Percentiles rank a stretch among this genome's conserved stretches.
These are phyloP conservation scores for Oleoguttula mirabilis DNA, from an alignment of 495 filamentous ascomycete genomes.

Conservation along the genomic window DNA sequence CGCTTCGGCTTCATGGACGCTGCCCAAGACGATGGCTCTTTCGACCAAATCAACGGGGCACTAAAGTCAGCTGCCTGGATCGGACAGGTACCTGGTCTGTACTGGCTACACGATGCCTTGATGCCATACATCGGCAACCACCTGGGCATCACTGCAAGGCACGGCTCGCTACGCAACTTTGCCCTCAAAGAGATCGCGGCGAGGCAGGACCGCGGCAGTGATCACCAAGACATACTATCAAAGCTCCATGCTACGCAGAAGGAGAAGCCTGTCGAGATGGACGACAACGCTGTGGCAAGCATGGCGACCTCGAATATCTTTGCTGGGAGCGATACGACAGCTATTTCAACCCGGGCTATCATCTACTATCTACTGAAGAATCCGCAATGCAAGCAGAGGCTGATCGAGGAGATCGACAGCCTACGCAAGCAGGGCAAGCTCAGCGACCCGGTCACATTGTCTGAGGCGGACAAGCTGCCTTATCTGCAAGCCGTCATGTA, in stretches of 20 bases:
- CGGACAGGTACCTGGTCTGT: constrained; percentile 25
- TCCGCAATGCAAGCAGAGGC: constrained; percentile 17
- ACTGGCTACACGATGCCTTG: constrained; percentile 25
- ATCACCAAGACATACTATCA: constrained; percentile 23
- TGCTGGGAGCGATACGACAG: constrained; percentile 28
- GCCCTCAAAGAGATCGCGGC: constrained; percentile 20
- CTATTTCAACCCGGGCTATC: constrained; percentile 24
- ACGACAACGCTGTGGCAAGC: constrained; percentile 19
- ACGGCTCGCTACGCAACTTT: constrained; percentile 25
- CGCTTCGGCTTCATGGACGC: constrained; percentile 27
- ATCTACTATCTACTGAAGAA: constrained; percentile 27
- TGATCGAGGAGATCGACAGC: constrained; percentile 23
- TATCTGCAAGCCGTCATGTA: constrained; percentile 29
- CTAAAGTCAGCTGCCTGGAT: constrained; percentile 25
- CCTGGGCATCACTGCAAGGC: constrained; percentile 24
- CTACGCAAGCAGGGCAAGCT: constrained; percentile 11
- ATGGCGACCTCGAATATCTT: constrained; percentile 25
- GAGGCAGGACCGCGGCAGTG: constrained; percentile 20
- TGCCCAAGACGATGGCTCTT: constrained; percentile 25
- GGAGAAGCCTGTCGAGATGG: constrained; percentile 23
- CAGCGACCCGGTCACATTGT: constrained; percentile 16
- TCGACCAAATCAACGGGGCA: constrained; percentile 20
- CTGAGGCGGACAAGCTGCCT: constrained; percentile 23
- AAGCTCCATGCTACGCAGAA: constrained; percentile 21
- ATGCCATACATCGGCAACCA: constrained; percentile 26